A percentile compares a stretch with the other conserved stretches of the same genome.
phyloP scores from a whole-genome alignment of 2,329 filamentous ascomycete species.

The Salinomyces thailandicus region DNA sequence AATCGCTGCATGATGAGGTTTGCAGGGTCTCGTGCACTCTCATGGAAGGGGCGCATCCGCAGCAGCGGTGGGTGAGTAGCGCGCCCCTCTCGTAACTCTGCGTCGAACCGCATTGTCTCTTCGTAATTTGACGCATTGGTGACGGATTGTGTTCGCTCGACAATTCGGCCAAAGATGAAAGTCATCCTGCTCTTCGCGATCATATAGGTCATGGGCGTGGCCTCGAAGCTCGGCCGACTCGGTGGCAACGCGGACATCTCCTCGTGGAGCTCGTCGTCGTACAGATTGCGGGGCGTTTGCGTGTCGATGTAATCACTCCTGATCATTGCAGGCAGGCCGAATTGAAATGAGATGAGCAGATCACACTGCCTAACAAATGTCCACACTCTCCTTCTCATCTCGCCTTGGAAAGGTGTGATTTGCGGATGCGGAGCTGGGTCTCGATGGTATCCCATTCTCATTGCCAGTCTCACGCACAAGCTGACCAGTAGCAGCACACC shows the following conservation, averaged over 20 bases:
- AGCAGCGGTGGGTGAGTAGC: conserved; percentile 70
- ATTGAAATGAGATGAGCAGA: conserved; percentile 66
- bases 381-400: conserved; percentile 57
- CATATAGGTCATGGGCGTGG: conserved; percentile 69
- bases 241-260: conserved; percentile 57
- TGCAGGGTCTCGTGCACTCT: conserved; percentile 58
- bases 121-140: conserved; percentile 51
- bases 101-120: conserved; percentile 50
- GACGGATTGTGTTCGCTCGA: conserved; percentile 54
- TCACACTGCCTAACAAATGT: conserved; percentile 63
- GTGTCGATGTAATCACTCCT: conserved; percentile 66
- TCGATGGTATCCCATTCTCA: conserved; percentile 69
- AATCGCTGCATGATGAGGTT: conserved; percentile 69
- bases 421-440: conserved; percentile 64
- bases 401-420: conserved; percentile 63
- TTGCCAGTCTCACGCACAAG: conserved; percentile 51
- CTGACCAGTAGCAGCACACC: conserved; percentile 52
- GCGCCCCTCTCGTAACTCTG: conserved; percentile 45
- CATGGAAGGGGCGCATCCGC: conserved; percentile 62
- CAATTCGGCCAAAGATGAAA: conserved; percentile 58
- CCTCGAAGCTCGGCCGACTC: conserved; percentile 56
- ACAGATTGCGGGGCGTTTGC: conserved; percentile 63
- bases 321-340: conserved; percentile 54
- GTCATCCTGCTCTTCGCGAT: conserved; percentile 62
- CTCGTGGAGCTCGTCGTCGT: conserved; percentile 68